These are phyloP conservation scores for Termitomyces sp. DNA, from an alignment of 768 basidiomycete genomes.

Conservation along the genomic window DNA sequence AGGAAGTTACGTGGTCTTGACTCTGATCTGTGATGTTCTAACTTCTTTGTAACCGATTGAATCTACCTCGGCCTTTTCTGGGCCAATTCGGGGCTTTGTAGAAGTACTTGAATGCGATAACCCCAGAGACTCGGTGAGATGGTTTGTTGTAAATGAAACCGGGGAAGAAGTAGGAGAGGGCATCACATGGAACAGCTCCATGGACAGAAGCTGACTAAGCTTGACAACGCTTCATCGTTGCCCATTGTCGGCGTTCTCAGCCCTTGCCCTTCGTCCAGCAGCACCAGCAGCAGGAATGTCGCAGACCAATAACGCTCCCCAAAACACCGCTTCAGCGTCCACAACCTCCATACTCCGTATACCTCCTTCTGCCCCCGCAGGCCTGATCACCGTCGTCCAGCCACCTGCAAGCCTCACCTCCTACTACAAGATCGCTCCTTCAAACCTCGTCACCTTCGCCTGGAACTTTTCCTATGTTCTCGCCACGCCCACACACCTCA, in stretches of 20 bases:
- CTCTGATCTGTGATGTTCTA: not conserved
- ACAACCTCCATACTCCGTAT: conserved; percentile 26
- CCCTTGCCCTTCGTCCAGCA: not conserved
- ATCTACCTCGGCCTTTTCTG: not conserved
- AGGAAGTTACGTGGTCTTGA: not conserved
- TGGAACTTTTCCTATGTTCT: conserved; percentile 86
- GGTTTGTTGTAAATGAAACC: not conserved
- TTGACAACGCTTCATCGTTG: not conserved
- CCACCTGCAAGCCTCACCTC: conserved; percentile 80
- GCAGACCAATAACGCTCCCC: not conserved
- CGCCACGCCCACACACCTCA: conserved; percentile 68
- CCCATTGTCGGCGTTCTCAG: conserved; percentile 2
- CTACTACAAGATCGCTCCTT: conserved; percentile 82
- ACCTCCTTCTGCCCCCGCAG: conserved; percentile 52
- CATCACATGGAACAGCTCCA: not conserved
- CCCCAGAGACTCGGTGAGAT: not conserved
- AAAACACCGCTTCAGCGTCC: not conserved
- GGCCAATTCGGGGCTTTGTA: no score
- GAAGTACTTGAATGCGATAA: not conserved
- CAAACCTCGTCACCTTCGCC: conserved; percentile 77
- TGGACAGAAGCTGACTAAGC: conserved; percentile 13
- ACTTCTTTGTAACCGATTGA: no score
- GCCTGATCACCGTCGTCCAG: conserved; percentile 70
- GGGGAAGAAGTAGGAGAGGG: not conserved
- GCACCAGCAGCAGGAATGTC: not conserved